Conservation (phyloP, 805 yeast genomes). For the Starmera pachycereana region DNA sequence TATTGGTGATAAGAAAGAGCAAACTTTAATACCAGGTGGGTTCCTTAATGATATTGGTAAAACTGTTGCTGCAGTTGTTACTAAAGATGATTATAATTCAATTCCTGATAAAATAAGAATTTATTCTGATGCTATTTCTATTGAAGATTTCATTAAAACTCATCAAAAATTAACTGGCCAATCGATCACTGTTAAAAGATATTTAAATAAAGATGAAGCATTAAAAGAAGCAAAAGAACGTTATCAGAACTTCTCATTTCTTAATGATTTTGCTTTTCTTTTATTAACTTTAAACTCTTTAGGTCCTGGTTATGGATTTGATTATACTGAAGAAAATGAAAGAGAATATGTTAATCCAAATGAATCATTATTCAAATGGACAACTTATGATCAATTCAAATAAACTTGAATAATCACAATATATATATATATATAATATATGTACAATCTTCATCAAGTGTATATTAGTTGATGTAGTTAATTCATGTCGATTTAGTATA, state of each 20-base stretch:
- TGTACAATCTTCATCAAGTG: no score
- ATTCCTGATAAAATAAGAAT: constrained; percentile 32
- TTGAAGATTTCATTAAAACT: constrained; percentile 23
- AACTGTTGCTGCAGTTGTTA: constrained; percentile 26
- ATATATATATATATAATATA: no score
- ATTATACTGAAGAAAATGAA: constrained; percentile 24
- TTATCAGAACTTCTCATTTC: constrained; percentile 19
- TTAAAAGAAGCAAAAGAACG: constrained; percentile 21
- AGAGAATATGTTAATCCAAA: constrained; percentile 36
- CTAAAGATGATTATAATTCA: constrained; percentile 5
- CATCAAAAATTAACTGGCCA: constrained; percentile 28
- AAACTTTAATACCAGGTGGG: constrained; percentile 22
- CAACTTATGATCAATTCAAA: constrained; percentile 13
- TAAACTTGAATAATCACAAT: no score
- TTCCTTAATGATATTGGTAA: constrained; percentile 30
- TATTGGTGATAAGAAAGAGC: constrained; percentile 26
- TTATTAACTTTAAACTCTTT: constrained; percentile 19
- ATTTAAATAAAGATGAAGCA: constrained; percentile 10
- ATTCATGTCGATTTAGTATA: no score
- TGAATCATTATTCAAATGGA: constrained; percentile 35
- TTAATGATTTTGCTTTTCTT: constrained; percentile 26
- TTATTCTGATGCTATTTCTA: constrained; percentile 25
- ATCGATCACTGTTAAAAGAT: constrained; percentile 19
- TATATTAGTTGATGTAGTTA: no score
- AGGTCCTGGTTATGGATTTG: constrained; percentile 33